These are phyloP conservation scores for Phytopythium boreale DNA, from an alignment of 352 stramenopile species.

Conservation along the genomic window DNA sequence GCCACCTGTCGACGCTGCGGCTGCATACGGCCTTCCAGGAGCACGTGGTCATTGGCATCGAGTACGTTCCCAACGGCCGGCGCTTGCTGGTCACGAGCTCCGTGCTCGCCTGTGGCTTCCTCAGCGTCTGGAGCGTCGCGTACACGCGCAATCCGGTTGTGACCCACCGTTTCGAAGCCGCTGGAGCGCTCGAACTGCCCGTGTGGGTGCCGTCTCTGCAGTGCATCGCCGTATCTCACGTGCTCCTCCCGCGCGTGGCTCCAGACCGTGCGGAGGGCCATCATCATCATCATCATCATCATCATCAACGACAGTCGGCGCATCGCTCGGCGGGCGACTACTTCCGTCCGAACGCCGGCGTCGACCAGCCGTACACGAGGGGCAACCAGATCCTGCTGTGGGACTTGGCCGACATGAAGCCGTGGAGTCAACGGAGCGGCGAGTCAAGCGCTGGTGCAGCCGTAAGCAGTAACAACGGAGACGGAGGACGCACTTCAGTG, in stretches of 20 bases:
- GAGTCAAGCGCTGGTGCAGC: not conserved
- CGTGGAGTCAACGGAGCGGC: not conserved
- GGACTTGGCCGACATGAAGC: conserved; percentile 39
- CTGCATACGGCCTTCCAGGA: conserved; percentile 77
- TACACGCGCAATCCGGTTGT: conserved; percentile 57
- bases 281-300: not conserved
- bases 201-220: conserved; percentile 55
- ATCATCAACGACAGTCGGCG: not conserved
- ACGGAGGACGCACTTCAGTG: not conserved
- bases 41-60: conserved; percentile 53
- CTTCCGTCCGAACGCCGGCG: conserved; percentile 28
- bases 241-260: conserved; percentile 30
- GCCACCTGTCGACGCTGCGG: conserved; percentile 61
- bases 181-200: conserved; percentile 49
- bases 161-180: conserved; percentile 56
- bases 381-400: conserved; percentile 51
- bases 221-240: conserved; percentile 42
- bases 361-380: conserved; percentile 35
- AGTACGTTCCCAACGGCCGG: conserved; percentile 37
- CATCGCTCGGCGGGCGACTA: conserved; percentile 7
- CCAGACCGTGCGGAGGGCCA: not conserved
- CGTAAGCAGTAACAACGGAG: not conserved
- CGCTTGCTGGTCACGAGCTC: conserved; percentile 58
- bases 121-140: conserved; percentile 57
- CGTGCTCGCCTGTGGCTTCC: conserved; percentile 40